Percentiles rank a stretch among this genome's conserved stretches.
Conservation (phyloP, 345 rosid genomes). For the Moricandia arvensis region DNA sequence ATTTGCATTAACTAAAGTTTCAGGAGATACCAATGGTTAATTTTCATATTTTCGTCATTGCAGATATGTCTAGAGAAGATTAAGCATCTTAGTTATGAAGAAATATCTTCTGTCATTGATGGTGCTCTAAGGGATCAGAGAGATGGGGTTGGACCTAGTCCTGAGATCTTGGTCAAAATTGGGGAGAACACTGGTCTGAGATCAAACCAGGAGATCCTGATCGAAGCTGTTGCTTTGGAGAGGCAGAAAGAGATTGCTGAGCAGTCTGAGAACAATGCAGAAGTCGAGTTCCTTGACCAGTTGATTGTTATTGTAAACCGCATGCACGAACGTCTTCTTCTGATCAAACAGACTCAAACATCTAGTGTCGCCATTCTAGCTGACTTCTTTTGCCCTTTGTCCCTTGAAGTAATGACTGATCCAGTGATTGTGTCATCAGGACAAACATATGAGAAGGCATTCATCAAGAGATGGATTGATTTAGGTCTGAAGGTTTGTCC, state of each 20-base stretch:
- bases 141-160: constrained; percentile 56
- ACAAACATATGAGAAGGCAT: constrained; percentile 87
- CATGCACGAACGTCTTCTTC: constrained; percentile 76
- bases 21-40: constrained; percentile 14
- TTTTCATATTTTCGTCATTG: constrained; percentile 42
- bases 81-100: constrained; percentile 57
- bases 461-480: constrained; percentile 89
- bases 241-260: constrained; percentile 92
- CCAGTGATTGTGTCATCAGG: constrained; percentile 96
- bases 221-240: constrained; percentile 94
- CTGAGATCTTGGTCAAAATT: constrained; percentile 66
- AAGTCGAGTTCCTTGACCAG: constrained; percentile 75
- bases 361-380: constrained; percentile 77
- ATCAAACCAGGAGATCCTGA: constrained; percentile 86
- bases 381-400: constrained; percentile 94
- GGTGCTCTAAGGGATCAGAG: constrained; percentile 63
- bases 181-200: constrained; percentile 70
- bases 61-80: constrained; percentile 72
- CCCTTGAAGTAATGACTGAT: constrained; percentile 95
- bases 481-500: constrained; percentile 93
- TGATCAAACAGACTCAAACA: constrained; percentile 71
- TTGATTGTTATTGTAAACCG: constrained; percentile 60
- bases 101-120: constrained; percentile 58
- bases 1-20: constrained; percentile 6
- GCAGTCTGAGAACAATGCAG: constrained; percentile 69